These are phyloP conservation scores for Narthecium ossifragum DNA, from an alignment of 106 monocot species.

Conservation along the genomic window DNA sequence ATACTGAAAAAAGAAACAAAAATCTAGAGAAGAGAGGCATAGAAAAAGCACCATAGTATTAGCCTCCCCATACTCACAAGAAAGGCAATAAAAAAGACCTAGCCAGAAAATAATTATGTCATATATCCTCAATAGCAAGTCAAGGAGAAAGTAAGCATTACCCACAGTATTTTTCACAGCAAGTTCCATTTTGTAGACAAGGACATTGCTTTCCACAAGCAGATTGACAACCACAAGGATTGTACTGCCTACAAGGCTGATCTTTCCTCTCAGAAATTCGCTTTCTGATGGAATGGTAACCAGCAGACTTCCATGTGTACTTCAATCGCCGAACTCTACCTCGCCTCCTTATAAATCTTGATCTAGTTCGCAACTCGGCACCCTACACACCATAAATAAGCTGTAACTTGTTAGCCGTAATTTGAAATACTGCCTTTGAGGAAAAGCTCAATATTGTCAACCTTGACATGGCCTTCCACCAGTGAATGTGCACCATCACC, in stretches of 20 bases:
- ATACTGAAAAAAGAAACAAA: no score
- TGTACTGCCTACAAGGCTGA: conserved; percentile 95
- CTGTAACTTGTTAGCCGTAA: background rate
- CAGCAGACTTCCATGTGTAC: conserved; percentile 96
- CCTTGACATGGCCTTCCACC: conserved; percentile 60
- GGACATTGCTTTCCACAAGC: conserved; percentile 94
- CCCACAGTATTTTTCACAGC: conserved; percentile 99
- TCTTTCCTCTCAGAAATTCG: conserved; percentile 91
- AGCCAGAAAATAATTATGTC: no score
- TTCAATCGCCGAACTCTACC: conserved; percentile 94
- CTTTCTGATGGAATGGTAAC: conserved; percentile 95
- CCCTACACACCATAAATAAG: conserved; percentile 28
- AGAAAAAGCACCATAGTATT: no score
- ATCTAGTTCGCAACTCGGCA: conserved; percentile 69
- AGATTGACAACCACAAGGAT: conserved; percentile 89
- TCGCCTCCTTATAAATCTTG: conserved; percentile 79
- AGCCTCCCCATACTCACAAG: no score
- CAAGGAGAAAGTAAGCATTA: conserved; percentile 26
- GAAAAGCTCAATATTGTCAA: conserved; percentile 20
- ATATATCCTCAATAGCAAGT: no score
- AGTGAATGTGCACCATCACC: conserved; percentile 54
- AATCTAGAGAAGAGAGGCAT: no score
- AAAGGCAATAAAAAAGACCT: no score
- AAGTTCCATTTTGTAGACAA: conserved; percentile 86
- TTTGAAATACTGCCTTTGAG: background rate